Conservation (phyloP, 768 basidiomycete genomes). For the Kwoniella heveanensis region DNA sequence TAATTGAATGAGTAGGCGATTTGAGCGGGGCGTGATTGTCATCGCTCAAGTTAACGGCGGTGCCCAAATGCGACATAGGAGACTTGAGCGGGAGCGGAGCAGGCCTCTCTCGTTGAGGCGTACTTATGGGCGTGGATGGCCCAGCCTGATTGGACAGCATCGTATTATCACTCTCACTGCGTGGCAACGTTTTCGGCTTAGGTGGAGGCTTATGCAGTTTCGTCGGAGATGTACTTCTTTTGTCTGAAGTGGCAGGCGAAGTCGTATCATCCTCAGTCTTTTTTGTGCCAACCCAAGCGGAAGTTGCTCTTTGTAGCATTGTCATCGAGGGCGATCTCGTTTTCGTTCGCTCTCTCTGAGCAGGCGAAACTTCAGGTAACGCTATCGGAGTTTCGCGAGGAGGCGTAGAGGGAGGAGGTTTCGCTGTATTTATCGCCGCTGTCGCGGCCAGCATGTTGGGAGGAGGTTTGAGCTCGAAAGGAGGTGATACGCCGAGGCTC, state of each 20-base stretch:
- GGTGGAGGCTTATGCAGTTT: conserved; percentile 48
- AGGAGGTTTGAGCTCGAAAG: conserved; percentile 5
- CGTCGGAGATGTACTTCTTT: conserved; percentile 37
- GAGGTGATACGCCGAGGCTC: conserved; percentile 1
- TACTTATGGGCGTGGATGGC: conserved; percentile 60
- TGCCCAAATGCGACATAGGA: background rate
- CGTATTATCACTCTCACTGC: conserved; percentile 16
- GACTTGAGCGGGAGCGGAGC: conserved; percentile 1
- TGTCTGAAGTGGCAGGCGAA: conserved; percentile 32
- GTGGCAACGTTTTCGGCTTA: conserved; percentile 15
- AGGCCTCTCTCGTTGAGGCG: conserved; percentile 57
- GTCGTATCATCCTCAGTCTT: conserved; percentile 76
- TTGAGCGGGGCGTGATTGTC: conserved; percentile 5
- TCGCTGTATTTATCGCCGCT: background rate
- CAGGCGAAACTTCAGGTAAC: conserved; percentile 23
- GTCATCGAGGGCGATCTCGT: conserved; percentile 83
- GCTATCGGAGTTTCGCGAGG: conserved; percentile 15
- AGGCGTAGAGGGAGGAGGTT: conserved; percentile 23
- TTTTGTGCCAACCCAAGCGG: conserved; percentile 77
- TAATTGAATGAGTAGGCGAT: conserved; percentile 2
- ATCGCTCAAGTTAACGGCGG: conserved; percentile 8
- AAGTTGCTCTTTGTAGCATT: conserved; percentile 94
- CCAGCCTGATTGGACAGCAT: background rate
- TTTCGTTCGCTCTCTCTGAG: conserved; percentile 58
- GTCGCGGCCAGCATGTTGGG: conserved; percentile 1